Base-by-base conservation (phyloP, 306 rosid genomes). In the Quercus berberidifolia region DNA sequence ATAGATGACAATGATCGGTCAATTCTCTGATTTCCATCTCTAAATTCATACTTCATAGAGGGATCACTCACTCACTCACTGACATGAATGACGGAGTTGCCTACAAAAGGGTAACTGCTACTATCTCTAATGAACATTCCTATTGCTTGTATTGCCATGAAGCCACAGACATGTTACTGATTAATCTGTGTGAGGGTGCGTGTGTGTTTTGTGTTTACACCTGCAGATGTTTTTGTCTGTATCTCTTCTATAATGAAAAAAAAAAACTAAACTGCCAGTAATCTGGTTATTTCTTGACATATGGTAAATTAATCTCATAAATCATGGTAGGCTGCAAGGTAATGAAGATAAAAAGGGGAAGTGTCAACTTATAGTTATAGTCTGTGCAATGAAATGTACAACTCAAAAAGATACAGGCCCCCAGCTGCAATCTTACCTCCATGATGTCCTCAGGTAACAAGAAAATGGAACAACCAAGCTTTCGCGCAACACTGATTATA, bases 391-490 rank as follows among this genome's bases (percentile, higher is more conserved):
- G 54, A 79, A 69, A 41, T 73, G 17, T 25, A 35, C 25, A 12
- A 46, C 64, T 49, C 72, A 35, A n/a, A 19, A 68, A 67, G 23
- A 8, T 33, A 19, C 23, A 33, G 52, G 23, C 41, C 46, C 52
- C 64, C n/a, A 59, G 65, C 71, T 33, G 65, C 65, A 80, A 21
- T 38, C 74, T 51, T 85, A 96, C 99, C 99, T 91, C 98, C 87
- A 91, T 91, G 69, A 96, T 91, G 85, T 96, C 99, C 55, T 96
- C 97, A 4, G 99, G 99, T 56, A 96, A 79, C 87, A 96, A 87
- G 87, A 91, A 96, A 59, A 93, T 93, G 77, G 97, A 96, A 78
- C 99, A 96, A 69, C 97, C 99, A 30, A 96, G 96, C 91, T 96
- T 96, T 62, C 99, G 85, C 9, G 99, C 97, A 31, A 96, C 97